Conservation (phyloP, 805 yeast species). For the Nakazawaea populi region DNA sequence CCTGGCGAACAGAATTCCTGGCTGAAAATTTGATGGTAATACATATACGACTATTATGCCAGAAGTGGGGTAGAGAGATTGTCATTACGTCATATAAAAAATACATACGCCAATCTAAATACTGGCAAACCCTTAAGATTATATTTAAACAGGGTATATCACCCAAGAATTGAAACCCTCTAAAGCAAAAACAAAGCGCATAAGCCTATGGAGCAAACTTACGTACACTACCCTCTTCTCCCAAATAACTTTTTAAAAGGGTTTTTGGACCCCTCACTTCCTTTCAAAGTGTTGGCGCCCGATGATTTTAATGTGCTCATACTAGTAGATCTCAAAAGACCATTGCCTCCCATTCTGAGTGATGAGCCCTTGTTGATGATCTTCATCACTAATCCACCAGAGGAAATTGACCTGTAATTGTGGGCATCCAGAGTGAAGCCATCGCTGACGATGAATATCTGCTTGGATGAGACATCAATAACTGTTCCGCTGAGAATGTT, state of each 20-base stretch:
- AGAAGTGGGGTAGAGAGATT: too few relatives aligned
- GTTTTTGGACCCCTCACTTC: slow-evolving; percentile 1
- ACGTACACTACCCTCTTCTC: neutral
- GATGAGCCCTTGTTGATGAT: neutral
- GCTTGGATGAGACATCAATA: neutral
- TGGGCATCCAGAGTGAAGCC: neutral
- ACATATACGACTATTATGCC: too few relatives aligned
- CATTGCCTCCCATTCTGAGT: neutral
- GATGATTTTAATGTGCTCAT: slow-evolving; percentile 1
- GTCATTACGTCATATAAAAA: too few relatives aligned
- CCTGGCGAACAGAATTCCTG: too few relatives aligned
- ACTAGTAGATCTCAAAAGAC: slow-evolving; percentile 1
- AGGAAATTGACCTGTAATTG: neutral
- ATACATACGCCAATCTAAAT: too few relatives aligned
- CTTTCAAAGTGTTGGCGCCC: neutral
- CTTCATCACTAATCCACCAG: slow-evolving; percentile 1
- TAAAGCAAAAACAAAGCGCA: neutral
- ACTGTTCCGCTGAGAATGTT: neutral
- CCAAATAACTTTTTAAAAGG: slow-evolving; percentile 8
- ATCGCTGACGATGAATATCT: neutral
- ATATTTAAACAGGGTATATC: too few relatives aligned
- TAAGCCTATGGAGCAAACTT: neutral
- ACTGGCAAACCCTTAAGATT: too few relatives aligned
- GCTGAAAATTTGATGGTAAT: too few relatives aligned
- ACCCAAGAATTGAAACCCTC: neutral